Conservation (phyloP, 768 basidiomycete species). For the Tricholoma flavovirens region DNA sequence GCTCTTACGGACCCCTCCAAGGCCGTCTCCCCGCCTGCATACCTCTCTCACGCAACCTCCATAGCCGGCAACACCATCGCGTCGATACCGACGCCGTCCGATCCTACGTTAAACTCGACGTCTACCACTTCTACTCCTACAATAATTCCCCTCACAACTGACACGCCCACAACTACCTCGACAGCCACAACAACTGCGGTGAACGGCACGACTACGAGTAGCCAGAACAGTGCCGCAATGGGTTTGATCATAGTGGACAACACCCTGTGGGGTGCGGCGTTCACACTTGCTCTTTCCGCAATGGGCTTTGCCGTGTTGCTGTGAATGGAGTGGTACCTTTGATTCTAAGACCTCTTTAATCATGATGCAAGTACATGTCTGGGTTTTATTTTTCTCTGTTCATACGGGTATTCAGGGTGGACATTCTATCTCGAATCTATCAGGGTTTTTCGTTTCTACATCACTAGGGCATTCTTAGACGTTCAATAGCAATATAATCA, state of each 20-base stretch:
- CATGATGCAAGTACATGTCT: not conserved
- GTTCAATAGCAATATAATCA: too few relatives aligned
- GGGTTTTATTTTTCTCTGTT: not conserved
- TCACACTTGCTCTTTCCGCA: conserved; percentile 12
- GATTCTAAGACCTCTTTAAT: not conserved
- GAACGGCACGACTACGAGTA: conserved; percentile 9
- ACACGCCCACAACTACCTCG: not conserved
- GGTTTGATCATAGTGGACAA: conserved; percentile 10
- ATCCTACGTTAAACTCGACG: not conserved
- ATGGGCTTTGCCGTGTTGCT: conserved; percentile 13
- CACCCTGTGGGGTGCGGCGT: conserved; percentile 16
- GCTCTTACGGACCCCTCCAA: conserved; percentile 41
- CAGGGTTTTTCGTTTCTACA: too few relatives aligned
- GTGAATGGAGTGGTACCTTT: too few relatives aligned
- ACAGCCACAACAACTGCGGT: conserved; percentile 3
- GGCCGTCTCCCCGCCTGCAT: conserved; percentile 32
- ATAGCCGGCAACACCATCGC: not conserved
- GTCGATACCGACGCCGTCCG: conserved; percentile 1
- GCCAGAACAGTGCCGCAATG: conserved; percentile 11
- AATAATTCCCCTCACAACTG: not conserved
- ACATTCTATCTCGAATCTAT: too few relatives aligned
- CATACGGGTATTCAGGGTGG: too few relatives aligned
- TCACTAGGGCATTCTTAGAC: too few relatives aligned
- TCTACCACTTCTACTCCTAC: not conserved
- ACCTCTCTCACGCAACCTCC: not conserved